Percentiles rank a stretch among this genome's conserved stretches.
Evolutionary conservation across 2,329 filamentous ascomycete genomes (phyloP).

Genomic region (Alternaria gaisen): DNA sequence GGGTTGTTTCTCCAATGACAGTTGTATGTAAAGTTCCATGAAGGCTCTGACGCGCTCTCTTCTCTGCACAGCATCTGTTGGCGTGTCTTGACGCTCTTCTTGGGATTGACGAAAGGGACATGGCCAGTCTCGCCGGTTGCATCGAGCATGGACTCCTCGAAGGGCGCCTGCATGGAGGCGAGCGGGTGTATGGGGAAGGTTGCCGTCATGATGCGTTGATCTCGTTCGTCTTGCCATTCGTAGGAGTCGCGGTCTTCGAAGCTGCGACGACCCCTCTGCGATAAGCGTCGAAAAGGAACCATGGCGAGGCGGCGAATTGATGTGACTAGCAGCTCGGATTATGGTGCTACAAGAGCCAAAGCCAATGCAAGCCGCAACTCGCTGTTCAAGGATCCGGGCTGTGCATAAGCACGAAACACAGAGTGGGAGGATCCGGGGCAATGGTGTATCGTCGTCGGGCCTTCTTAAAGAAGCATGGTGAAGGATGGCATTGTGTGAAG

Average conservation of each 20-base stretch:
- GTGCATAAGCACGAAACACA: constrained; percentile 39
- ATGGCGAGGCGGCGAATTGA: constrained; percentile 26
- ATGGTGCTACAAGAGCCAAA: constrained; percentile 34
- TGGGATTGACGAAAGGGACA: constrained; percentile 54
- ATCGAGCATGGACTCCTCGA: constrained; percentile 82
- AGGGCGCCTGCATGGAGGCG: constrained; percentile 78
- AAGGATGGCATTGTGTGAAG: constrained; percentile 31
- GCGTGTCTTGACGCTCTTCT: constrained; percentile 44
- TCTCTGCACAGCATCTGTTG: constrained; percentile 62
- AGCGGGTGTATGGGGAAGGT: constrained; percentile 73
- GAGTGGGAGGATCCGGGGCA: constrained; percentile 10
- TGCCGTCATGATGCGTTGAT: constrained; percentile 46
- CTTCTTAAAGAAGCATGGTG: constrained; percentile 30
- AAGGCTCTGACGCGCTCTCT: constrained; percentile 71
- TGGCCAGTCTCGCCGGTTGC: constrained; percentile 59
- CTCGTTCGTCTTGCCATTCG: constrained; percentile 47
- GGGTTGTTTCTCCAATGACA: constrained; percentile 79
- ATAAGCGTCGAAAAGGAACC: constrained; percentile 35
- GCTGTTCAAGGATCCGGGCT: constrained; percentile 30
- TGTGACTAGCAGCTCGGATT: constrained; percentile 31
- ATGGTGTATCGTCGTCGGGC: constrained; percentile 18
- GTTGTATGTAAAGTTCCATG: constrained; percentile 75
- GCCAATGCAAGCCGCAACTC: constrained; percentile 27
- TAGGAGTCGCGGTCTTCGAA: constrained; percentile 34
- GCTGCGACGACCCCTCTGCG: constrained; percentile 32